These are phyloP conservation scores for Cyamopsis tetragonoloba DNA, from an alignment of 306 rosid species.

Conservation along the genomic window DNA sequence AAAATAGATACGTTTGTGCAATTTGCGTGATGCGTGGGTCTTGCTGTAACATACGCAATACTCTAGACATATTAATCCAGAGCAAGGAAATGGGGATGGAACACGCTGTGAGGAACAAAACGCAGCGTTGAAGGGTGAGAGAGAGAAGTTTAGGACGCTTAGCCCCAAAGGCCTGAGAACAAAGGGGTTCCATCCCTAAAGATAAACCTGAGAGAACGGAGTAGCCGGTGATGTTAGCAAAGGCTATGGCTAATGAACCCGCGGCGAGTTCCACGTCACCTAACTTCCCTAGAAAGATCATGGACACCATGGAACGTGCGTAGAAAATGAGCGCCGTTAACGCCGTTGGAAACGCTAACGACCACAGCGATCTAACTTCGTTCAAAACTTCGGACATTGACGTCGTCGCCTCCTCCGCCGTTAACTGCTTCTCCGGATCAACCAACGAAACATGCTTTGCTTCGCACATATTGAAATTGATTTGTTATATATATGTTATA, in stretches of 20 bases:
- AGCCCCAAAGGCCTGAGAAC: slow-evolving; percentile 95
- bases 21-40: slow-evolving; percentile 40
- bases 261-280: slow-evolving; percentile 75
- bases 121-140: slow-evolving; percentile 70
- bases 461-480: not conserved
- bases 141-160: slow-evolving; percentile 69
- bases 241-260: slow-evolving; percentile 78
- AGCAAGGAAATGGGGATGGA: slow-evolving; percentile 76
- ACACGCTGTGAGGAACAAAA: slow-evolving; percentile 51
- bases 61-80: slow-evolving; percentile 61
- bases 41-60: slow-evolving; percentile 47
- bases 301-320: slow-evolving; percentile 75
- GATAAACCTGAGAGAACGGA: slow-evolving; percentile 79
- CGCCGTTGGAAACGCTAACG: slow-evolving; percentile 59
- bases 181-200: slow-evolving; percentile 88
- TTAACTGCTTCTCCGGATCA: slow-evolving; percentile 14
- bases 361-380: slow-evolving; percentile 54
- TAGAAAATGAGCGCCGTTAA: slow-evolving; percentile 72
- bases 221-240: slow-evolving; percentile 90
- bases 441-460: not conserved
- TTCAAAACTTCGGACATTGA: slow-evolving; percentile 16
- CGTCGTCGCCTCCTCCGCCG: not conserved
- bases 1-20: slow-evolving; percentile 59
- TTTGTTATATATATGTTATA: not conserved
- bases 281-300: slow-evolving; percentile 73